These are phyloP conservation scores for Selaginella moellendorffii DNA, from an alignment of 75 land plant species.

Conservation along the genomic window DNA sequence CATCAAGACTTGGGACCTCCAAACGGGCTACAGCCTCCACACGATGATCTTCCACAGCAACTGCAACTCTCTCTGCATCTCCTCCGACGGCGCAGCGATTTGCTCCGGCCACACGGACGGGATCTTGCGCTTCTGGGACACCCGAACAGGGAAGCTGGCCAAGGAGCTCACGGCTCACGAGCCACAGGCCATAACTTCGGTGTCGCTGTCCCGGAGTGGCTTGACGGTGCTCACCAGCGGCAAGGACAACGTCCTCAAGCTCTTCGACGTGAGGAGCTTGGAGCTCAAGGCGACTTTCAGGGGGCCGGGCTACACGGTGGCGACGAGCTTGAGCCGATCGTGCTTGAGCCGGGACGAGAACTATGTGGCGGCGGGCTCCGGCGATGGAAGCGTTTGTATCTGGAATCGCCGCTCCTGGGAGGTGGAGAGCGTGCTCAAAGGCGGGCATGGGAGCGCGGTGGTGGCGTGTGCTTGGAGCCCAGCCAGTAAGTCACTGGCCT, in stretches of 20 bases:
- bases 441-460: constrained; percentile 44
- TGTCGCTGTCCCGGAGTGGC: constrained; percentile 64
- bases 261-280: constrained; percentile 69
- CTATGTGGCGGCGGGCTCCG: constrained; percentile 76
- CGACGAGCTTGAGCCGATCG: constrained; percentile 84
- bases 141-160: constrained; percentile 45
- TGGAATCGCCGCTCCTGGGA: constrained; percentile 51
- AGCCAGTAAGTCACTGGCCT: constrained; percentile 53
- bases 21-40: constrained; percentile 61
- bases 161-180: constrained; percentile 84
- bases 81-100: constrained; percentile 56
- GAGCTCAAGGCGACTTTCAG: constrained; percentile 68
- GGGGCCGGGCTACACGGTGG: constrained; percentile 50
- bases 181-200: constrained; percentile 58
- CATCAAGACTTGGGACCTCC: constrained; percentile 85
- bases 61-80: constrained; percentile 70
- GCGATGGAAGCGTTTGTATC: constrained; percentile 65
- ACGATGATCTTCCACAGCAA: constrained; percentile 68
- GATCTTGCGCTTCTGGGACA: constrained; percentile 81
- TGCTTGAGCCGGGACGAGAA: constrained; percentile 81
- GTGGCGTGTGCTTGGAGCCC: constrained; percentile 86
- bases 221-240: constrained; percentile 69
- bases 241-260: constrained; percentile 74
- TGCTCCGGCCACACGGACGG: constrained; percentile 96
- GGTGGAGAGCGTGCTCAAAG: constrained; percentile 42